Conservation (phyloP, 106 monocot species). For the Dendrobium chrysotoxum region DNA sequence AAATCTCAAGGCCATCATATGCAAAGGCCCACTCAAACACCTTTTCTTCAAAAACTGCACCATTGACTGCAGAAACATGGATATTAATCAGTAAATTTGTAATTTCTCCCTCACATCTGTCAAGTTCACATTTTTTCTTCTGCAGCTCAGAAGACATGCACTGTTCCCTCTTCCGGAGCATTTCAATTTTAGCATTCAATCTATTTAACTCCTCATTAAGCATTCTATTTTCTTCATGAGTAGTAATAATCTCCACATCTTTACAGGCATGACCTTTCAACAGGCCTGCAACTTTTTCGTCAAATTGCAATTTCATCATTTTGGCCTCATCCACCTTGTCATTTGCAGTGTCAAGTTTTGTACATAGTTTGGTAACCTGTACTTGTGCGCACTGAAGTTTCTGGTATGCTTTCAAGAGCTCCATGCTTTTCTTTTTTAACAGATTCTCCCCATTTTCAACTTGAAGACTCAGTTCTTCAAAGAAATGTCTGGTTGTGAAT, state of each 20-base stretch:
- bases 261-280: constrained; percentile 17
- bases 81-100: constrained; percentile 24
- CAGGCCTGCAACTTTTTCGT: constrained; percentile 18
- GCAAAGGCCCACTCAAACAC: constrained; percentile 37
- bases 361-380: constrained; percentile 13
- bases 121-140: constrained; percentile 18
- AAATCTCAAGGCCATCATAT: constrained; percentile 48
- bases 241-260: constrained; percentile 23
- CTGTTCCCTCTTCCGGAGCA: constrained; percentile 21
- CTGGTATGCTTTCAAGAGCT: constrained; percentile 21
- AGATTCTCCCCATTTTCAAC: constrained; percentile 13
- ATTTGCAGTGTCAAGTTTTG: constrained; percentile 19
- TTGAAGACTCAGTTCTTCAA: constrained; percentile 13
- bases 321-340: constrained; percentile 21
- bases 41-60: constrained; percentile 50
- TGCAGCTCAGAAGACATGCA: constrained; percentile 14
- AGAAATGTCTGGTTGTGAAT: constrained; percentile 12
- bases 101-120: constrained; percentile 41
- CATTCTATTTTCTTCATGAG: constrained; percentile 22
- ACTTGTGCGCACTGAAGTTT: constrained; percentile 13
- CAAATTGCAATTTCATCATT: constrained; percentile 18
- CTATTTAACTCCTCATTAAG: constrained; percentile 9
- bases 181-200: constrained; percentile 22
- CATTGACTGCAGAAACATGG: constrained; percentile 37
- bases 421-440: constrained; percentile 20